These are phyloP conservation scores for Ustulina deusta DNA, from an alignment of 2,329 filamentous ascomycete species.

Conservation along the genomic window DNA sequence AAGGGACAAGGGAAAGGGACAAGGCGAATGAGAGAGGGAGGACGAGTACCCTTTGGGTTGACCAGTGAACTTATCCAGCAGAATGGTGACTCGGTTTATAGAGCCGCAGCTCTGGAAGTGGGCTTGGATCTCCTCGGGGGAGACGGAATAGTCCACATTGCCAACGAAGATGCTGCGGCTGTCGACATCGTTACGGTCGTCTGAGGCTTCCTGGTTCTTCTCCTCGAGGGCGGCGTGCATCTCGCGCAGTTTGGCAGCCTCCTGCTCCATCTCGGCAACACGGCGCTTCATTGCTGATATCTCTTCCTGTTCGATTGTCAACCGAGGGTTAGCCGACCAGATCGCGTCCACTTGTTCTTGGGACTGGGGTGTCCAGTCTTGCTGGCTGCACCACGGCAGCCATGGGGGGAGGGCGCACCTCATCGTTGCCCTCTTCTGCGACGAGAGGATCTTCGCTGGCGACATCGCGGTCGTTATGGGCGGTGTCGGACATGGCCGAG, in stretches of 20 bases:
- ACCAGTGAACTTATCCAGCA: slow-evolving; percentile 97
- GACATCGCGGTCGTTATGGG: slow-evolving; percentile 47
- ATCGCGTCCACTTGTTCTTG: slow-evolving; percentile 34
- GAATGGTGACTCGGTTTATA: slow-evolving; percentile 97
- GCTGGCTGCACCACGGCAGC: slow-evolving; percentile 34
- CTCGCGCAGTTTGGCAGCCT: slow-evolving; percentile 85
- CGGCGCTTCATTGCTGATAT: slow-evolving; percentile 88
- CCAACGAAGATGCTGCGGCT: slow-evolving; percentile 97
- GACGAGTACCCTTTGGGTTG: slow-evolving; percentile 95
- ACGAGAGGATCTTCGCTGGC: slow-evolving; percentile 51
- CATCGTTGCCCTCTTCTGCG: slow-evolving; percentile 60
- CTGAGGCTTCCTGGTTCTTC: slow-evolving; percentile 82
- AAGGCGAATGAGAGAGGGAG: slow-evolving; percentile 49
- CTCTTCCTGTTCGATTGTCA: slow-evolving; percentile 68
- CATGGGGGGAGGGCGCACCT: slow-evolving; percentile 54
- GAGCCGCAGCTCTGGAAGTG: slow-evolving; percentile 97
- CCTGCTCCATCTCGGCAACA: slow-evolving; percentile 91
- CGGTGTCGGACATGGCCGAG: slow-evolving; percentile 46
- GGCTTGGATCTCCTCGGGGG: slow-evolving; percentile 96
- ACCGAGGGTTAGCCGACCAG: slow-evolving; percentile 43
- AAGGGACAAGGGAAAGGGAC: background rate
- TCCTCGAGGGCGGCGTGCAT: slow-evolving; percentile 90
- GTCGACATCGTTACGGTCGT: slow-evolving; percentile 96
- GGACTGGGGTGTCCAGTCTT: slow-evolving; percentile 26
- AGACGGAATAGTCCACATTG: slow-evolving; percentile 97